A percentile compares a stretch with the other conserved stretches of the same genome.
phyloP scores from a whole-genome alignment of 768 basidiomycete genomes.

The Heimioporus sp. region DNA sequence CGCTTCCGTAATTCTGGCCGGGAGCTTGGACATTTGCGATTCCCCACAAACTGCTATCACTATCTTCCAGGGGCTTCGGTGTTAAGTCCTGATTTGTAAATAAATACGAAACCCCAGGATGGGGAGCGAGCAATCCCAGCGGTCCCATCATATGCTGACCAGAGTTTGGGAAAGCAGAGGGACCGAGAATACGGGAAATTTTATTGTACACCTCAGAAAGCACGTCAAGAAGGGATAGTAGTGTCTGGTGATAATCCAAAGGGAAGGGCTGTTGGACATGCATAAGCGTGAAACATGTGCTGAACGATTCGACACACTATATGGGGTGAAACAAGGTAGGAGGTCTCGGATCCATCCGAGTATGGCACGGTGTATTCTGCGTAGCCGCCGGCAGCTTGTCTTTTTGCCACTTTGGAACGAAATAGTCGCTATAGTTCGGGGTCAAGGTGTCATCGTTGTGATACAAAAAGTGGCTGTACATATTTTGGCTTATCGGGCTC shows the following conservation, averaged over 20 bases:
- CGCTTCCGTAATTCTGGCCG: conserved; percentile 28
- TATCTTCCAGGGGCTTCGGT: conserved; percentile 37
- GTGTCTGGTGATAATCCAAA: conserved; percentile 85
- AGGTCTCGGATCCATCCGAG: conserved; percentile 57
- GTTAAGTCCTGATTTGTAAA: conserved; percentile 44
- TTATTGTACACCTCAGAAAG: conserved; percentile 89
- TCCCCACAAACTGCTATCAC: conserved; percentile 65
- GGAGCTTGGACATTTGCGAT: conserved; percentile 55
- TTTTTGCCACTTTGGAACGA: conserved; percentile 55
- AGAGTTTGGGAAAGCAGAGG: conserved; percentile 69
- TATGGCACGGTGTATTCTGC: conserved; percentile 62
- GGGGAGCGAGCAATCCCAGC: conserved; percentile 69
- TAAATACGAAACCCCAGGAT: conserved; percentile 81
- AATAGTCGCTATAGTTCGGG: conserved; percentile 49
- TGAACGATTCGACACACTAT: conserved; percentile 49
- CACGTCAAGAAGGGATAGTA: conserved; percentile 85
- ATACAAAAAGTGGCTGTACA: conserved; percentile 35
- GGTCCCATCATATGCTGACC: conserved; percentile 77
- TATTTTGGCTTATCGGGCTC: conserved; percentile 61
- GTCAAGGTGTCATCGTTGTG: conserved; percentile 7
- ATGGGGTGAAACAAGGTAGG: conserved; percentile 72
- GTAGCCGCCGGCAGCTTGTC: conserved; percentile 47
- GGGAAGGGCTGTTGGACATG: conserved; percentile 68
- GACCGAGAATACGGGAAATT: conserved; percentile 78
- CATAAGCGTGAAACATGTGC: background rate